A percentile compares a stretch with the other conserved stretches of the same genome.
phyloP scores from a whole-genome alignment of 306 rosid genomes.

The Dryas octopetala region DNA sequence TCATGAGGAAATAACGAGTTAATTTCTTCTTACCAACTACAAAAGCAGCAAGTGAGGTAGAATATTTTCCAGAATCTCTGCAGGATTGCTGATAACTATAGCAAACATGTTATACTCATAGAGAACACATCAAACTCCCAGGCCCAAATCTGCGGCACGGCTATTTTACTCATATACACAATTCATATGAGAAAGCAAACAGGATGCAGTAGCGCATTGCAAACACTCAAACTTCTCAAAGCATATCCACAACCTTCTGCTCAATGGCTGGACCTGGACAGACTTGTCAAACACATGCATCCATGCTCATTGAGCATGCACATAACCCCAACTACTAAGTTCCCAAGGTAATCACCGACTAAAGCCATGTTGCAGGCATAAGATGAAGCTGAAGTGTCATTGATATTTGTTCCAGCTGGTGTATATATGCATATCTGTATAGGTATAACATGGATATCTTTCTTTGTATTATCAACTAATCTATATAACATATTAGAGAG shows the following conservation, averaged over 20 bases:
- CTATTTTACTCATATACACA: constrained; percentile 61
- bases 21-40: constrained; percentile 88
- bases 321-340: constrained; percentile 32
- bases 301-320: constrained; percentile 48
- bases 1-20: constrained; percentile 52
- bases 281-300: constrained; percentile 51
- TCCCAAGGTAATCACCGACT: constrained; percentile 33
- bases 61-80: constrained; percentile 88
- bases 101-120: constrained; percentile 64
- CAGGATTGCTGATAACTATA: constrained; percentile 82
- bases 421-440: neutral
- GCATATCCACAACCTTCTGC: constrained; percentile 61
- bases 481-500: neutral
- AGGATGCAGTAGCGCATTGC: constrained; percentile 49
- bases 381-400: constrained; percentile 29
- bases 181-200: constrained; percentile 53
- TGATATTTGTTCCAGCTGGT: constrained; percentile 18
- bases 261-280: constrained; percentile 52
- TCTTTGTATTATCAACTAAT: neutral
- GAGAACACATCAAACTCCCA: constrained; percentile 75
- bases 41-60: constrained; percentile 99
- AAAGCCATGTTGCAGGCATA: constrained; percentile 35
- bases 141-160: constrained; percentile 69
- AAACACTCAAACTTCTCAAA: constrained; percentile 64
- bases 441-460: neutral